These are phyloP conservation scores for Stagonosporopsis cucurbitacearum DNA, from an alignment of 2,329 filamentous ascomycete species.

Conservation along the genomic window DNA sequence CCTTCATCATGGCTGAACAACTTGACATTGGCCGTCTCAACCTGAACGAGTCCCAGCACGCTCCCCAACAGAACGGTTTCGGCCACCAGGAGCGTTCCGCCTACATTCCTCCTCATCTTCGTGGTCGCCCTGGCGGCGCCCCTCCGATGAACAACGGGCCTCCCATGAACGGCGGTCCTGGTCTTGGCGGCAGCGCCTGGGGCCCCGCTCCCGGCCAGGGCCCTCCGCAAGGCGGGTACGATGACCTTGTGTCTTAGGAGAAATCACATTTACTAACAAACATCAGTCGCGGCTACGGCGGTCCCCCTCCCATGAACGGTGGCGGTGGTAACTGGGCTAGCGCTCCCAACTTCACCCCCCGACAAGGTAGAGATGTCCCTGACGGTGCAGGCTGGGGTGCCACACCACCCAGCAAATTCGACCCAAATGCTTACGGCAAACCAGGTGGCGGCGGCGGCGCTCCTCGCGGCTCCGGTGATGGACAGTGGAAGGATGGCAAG, in stretches of 20 bases:
- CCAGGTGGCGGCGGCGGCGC: conserved; percentile 59
- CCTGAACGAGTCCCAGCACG: conserved; percentile 71
- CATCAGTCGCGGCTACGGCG: conserved; percentile 40
- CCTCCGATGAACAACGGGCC: conserved; percentile 50
- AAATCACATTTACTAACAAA: conserved; percentile 25
- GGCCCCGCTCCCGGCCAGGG: conserved; percentile 44
- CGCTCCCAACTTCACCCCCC: conserved; percentile 64
- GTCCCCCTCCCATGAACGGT: conserved; percentile 56
- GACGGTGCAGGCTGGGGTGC: conserved; percentile 50
- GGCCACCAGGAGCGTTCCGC: conserved; percentile 66
- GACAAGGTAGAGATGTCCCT: conserved; percentile 45
- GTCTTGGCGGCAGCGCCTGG: conserved; percentile 69
- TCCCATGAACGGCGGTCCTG: conserved; percentile 61
- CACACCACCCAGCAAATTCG: conserved; percentile 58
- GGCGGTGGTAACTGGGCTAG: conserved; percentile 62
- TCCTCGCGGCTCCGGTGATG: conserved; percentile 87
- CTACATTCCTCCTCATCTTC: conserved; percentile 87
- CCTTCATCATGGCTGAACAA: conserved; percentile 58
- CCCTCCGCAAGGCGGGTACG: conserved; percentile 28
- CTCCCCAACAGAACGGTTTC: conserved; percentile 55
- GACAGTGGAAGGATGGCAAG: conserved; percentile 96
- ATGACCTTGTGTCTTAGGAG: conserved; percentile 12
- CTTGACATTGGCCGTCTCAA: conserved; percentile 80
- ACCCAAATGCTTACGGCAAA: conserved; percentile 69
- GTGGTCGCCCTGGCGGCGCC: conserved; percentile 50